Evolutionary conservation across 179 eudicot genomes (phyloP), one percentile per base, ranked within the genome.

Genomic region (Spergularia azorica): DNA sequence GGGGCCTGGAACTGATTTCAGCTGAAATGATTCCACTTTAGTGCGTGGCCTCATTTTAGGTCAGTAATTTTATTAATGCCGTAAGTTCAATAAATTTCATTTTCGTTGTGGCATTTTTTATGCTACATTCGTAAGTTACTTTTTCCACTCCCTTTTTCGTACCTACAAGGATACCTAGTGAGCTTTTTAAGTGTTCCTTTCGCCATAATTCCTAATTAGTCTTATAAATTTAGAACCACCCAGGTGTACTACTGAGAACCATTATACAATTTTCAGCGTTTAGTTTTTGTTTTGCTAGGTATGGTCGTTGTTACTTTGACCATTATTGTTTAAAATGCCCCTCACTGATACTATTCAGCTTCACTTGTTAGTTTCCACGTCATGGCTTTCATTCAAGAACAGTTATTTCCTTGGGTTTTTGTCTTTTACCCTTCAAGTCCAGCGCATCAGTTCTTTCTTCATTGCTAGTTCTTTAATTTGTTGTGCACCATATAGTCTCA

Each of bases 1-100:
- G 97, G 98, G 94, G 94, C 97, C 91, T 89, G 97, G 92, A 91
- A 92, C 88, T 90, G 93, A 87, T 88, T 89, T 87, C 95, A 84
- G 96, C 94, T 83, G 96, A 95, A 91, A 89, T 90, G 96, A 87
- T 87, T 86, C 97, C 98, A 88, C 89, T 86, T 84, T 87, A 92
- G 78, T 90, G 88, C 89, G 91, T 92, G 96, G 93, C 88, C 90
- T 88, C 92, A 84, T 88, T 79, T 86, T 90, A 92, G 97, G 97
- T 92, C 92, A 90, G 97, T 92, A 76, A 76, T 80, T 86, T 86
- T 88, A 83, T 88, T 90, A 86, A 85, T 81, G 96, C 67, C 86
- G 74, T 78, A 79, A 91, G 86, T 79, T 82, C 76, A 82, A 61
- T 77, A 81, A 64, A 61, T 84, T 70, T 84, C 80, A 26, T 85